These are phyloP conservation scores for Sistotremastrum suecicum DNA, from an alignment of 768 basidiomycete genomes.

Conservation along the genomic window DNA sequence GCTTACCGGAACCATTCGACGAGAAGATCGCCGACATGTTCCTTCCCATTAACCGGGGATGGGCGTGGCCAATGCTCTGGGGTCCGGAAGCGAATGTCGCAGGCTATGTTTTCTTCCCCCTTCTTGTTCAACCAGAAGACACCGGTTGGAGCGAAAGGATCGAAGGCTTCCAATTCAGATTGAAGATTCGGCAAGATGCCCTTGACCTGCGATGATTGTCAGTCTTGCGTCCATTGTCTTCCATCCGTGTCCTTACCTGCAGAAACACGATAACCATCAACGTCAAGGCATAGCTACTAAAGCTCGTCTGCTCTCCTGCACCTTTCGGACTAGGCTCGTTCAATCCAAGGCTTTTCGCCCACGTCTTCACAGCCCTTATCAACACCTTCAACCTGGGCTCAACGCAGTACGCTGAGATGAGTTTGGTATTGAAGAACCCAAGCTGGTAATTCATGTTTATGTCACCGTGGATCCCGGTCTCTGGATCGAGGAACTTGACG, in stretches of 20 bases:
- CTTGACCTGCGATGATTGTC: too few species aligned
- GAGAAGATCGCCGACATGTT: slow-evolving; percentile 15
- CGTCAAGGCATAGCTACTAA: slow-evolving; percentile 48
- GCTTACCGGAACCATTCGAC: slow-evolving; percentile 31
- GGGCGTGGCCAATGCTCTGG: slow-evolving; percentile 6
- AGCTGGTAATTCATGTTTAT: slow-evolving; percentile 52
- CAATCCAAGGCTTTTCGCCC: slow-evolving; percentile 40
- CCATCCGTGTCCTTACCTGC: too few species aligned
- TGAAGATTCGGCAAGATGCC: slow-evolving; percentile 41
- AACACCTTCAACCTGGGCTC: slow-evolving; percentile 30
- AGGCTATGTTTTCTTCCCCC: slow-evolving; percentile 1
- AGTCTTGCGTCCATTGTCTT: too few species aligned
- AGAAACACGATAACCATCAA: slow-evolving; percentile 48
- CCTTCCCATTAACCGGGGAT: not conserved
- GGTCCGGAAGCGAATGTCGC: slow-evolving; percentile 10
- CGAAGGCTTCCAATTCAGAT: slow-evolving; percentile 8
- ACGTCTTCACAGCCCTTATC: slow-evolving; percentile 38
- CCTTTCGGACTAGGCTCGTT: slow-evolving; percentile 25
- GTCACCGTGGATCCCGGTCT: slow-evolving; percentile 30
- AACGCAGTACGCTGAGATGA: slow-evolving; percentile 39
- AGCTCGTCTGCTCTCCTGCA: slow-evolving; percentile 16
- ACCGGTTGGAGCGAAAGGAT: slow-evolving; percentile 3
- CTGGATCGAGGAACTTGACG: slow-evolving; percentile 37
- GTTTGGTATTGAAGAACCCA: slow-evolving; percentile 33
- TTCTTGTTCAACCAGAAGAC: slow-evolving; percentile 21